phyloP scores from a whole-genome alignment of 1,284 basidiomycete species.

The Cryptococcus sp. region DNA sequence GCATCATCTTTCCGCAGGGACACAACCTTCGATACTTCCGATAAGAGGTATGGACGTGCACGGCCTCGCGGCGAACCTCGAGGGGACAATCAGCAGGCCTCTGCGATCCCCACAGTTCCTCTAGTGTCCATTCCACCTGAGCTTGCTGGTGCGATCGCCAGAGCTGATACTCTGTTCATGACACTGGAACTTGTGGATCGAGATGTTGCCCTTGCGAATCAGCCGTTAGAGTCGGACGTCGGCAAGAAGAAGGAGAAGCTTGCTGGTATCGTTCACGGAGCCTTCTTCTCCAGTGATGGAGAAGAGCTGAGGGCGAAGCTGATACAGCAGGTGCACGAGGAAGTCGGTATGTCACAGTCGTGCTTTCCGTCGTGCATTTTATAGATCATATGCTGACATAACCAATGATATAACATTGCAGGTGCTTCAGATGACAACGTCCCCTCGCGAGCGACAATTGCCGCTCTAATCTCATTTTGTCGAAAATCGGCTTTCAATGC shows the following conservation, averaged over 20 bases:
- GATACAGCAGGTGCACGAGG: background rate
- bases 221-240: too few relatives aligned
- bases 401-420: too few relatives aligned
- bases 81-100: background rate
- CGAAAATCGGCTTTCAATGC: background rate
- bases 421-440: background rate
- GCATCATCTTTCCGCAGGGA: background rate
- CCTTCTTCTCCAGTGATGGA: background rate
- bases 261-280: background rate
- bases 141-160: background rate
- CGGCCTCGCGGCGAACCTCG: background rate
- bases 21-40: constrained; percentile 2
- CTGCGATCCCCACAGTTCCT: background rate
- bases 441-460: background rate
- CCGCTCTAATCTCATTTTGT: background rate
- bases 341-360: background rate
- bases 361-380: too few relatives aligned
- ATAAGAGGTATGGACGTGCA: constrained; percentile 1
- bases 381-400: too few relatives aligned
- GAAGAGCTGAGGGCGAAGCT: background rate
- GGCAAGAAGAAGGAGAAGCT: background rate
- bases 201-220: too few relatives aligned
- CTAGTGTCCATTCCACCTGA: background rate
- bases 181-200: background rate
- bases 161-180: background rate